A percentile compares a stretch with the other conserved stretches of the same genome.
Conservation (phyloP, 805 yeast species). For the Lipomyces starkeyi region DNA sequence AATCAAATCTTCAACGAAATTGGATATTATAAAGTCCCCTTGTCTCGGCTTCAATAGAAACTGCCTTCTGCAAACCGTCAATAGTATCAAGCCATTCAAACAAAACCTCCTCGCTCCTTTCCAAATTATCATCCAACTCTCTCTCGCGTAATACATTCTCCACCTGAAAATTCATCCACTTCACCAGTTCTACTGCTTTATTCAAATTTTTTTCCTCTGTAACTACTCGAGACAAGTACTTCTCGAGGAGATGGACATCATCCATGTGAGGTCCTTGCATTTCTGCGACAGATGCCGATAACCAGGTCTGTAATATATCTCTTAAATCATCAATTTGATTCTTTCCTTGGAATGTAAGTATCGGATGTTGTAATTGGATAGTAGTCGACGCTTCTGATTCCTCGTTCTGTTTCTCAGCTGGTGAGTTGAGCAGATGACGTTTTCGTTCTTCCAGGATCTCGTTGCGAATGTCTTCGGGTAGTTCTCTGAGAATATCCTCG, state of each 20-base stretch:
- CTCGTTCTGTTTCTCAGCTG: slow-evolving; percentile 1
- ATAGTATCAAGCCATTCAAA: slow-evolving; percentile 3
- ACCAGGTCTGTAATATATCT: slow-evolving; percentile 49
- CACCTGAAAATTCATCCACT: slow-evolving; percentile 26
- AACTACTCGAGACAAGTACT: slow-evolving; percentile 46
- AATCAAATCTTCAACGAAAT: neutral
- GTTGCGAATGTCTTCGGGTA: neutral
- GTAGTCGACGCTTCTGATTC: slow-evolving; percentile 16
- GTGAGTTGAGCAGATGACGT: slow-evolving; percentile 1
- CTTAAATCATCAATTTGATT: slow-evolving; percentile 48
- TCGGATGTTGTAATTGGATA: slow-evolving; percentile 28
- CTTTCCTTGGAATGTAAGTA: slow-evolving; percentile 46
- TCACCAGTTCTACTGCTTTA: slow-evolving; percentile 37
- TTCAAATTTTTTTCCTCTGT: slow-evolving; percentile 42
- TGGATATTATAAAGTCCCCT: slow-evolving; percentile 7
- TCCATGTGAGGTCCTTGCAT: slow-evolving; percentile 51
- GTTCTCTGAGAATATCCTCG: neutral
- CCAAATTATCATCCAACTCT: neutral
- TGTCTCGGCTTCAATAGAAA: neutral
- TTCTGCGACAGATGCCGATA: slow-evolving; percentile 41
- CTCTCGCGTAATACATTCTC: neutral
- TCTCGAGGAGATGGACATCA: slow-evolving; percentile 50
- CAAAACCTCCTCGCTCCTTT: neutral
- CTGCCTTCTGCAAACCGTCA: neutral
- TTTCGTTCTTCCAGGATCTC: slow-evolving; percentile 8